These are phyloP conservation scores for Aquilaria sinensis DNA, from an alignment of 345 rosid genomes.

Conservation along the genomic window DNA sequence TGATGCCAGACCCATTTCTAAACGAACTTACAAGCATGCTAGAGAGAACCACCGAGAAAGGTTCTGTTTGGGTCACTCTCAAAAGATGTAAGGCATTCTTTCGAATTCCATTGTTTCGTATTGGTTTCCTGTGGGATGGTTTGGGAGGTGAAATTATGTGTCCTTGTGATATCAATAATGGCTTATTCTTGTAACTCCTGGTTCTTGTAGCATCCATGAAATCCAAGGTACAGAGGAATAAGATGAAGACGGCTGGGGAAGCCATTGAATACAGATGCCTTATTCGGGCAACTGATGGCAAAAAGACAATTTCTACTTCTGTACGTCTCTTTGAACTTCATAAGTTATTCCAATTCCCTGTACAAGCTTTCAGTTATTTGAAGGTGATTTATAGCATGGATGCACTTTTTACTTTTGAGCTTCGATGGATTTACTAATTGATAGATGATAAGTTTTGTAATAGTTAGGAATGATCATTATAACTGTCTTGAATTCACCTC, in stretches of 20 bases:
- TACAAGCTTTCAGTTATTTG: too few species aligned
- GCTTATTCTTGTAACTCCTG: constrained; percentile 1
- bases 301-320: constrained; percentile 75
- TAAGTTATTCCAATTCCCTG: background rate
- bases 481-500: too few species aligned
- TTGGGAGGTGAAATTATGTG: constrained; percentile 1
- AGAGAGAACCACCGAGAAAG: constrained; percentile 69
- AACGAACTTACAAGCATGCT: constrained; percentile 90
- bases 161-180: background rate
- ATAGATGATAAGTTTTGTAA: too few species aligned
- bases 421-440: too few species aligned
- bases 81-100: constrained; percentile 61
- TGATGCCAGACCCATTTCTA: constrained; percentile 84
- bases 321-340: constrained; percentile 26
- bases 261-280: constrained; percentile 80
- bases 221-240: constrained; percentile 73
- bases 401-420: too few species aligned
- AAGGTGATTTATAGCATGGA: too few species aligned
- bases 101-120: background rate
- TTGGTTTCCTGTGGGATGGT: background rate
- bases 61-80: constrained; percentile 91
- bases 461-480: too few species aligned
- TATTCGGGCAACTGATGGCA: constrained; percentile 85
- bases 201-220: constrained; percentile 58
- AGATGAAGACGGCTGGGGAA: constrained; percentile 50